These are phyloP conservation scores for Teratosphaeriaceae sp. DNA, from an alignment of 2,329 filamentous ascomycete genomes.

Conservation along the genomic window DNA sequence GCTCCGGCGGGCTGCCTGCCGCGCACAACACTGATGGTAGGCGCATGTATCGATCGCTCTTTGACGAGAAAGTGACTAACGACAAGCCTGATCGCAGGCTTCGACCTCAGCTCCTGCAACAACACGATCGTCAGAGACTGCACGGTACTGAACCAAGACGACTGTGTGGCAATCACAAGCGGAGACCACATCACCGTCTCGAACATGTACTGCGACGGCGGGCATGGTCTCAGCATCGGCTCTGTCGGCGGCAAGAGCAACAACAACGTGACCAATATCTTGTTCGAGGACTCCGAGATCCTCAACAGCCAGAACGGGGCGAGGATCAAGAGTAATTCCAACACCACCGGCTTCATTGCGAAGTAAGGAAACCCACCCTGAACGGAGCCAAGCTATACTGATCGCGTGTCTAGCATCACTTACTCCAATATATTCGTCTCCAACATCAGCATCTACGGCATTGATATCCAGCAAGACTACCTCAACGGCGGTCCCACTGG, in stretches of 20 bases:
- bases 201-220: slow-evolving; percentile 18
- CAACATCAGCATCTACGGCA: slow-evolving; percentile 9
- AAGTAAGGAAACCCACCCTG: slow-evolving; percentile 5
- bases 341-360: slow-evolving; percentile 7
- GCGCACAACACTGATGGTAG: slow-evolving; percentile 32
- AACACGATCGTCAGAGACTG: slow-evolving; percentile 24
- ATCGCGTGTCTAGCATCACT: slow-evolving; percentile 3
- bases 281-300: slow-evolving; percentile 6
- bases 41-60: background rate
- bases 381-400: background rate
- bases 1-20: slow-evolving; percentile 28
- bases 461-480: slow-evolving; percentile 12
- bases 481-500: slow-evolving; percentile 10
- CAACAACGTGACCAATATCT: slow-evolving; percentile 8
- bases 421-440: slow-evolving; percentile 8
- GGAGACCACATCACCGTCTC: slow-evolving; percentile 24
- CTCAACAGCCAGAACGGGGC: slow-evolving; percentile 8
- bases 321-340: slow-evolving; percentile 8
- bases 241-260: slow-evolving; percentile 9
- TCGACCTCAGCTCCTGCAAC: slow-evolving; percentile 28
- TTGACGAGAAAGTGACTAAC: no score
- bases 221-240: slow-evolving; percentile 21
- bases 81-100: no score
- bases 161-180: slow-evolving; percentile 26
- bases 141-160: slow-evolving; percentile 29